Conservation (phyloP, 768 basidiomycete genomes). For the Phylloporus arenicola region DNA sequence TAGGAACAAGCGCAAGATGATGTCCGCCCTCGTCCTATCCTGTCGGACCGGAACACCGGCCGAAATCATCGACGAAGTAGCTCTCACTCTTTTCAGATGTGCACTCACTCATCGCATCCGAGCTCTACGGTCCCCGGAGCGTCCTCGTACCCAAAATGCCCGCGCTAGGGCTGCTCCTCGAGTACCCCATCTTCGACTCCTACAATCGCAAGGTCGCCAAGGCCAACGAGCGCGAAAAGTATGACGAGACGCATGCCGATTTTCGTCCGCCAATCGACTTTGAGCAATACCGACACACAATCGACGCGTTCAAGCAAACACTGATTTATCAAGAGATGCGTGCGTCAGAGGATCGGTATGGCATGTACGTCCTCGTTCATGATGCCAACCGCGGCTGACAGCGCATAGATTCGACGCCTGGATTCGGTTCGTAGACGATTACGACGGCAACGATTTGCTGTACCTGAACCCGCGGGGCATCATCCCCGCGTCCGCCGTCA, state of each 20-base stretch:
- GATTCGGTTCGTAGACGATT: slow-evolving; percentile 71
- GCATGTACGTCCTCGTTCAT: slow-evolving; percentile 50
- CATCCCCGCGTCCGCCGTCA: slow-evolving; percentile 66
- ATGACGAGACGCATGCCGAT: slow-evolving; percentile 49
- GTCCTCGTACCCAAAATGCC: slow-evolving; percentile 96
- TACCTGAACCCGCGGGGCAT: slow-evolving; percentile 75
- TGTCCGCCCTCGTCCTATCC: slow-evolving; percentile 74
- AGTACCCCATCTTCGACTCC: slow-evolving; percentile 75
- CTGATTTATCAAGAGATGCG: slow-evolving; percentile 88
- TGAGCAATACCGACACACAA: slow-evolving; percentile 55
- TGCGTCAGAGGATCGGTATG: slow-evolving; percentile 70
- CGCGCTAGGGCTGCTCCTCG: slow-evolving; percentile 85
- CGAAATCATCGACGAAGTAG: slow-evolving; percentile 68
- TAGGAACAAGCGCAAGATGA: slow-evolving; percentile 86
- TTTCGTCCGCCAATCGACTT: slow-evolving; percentile 74
- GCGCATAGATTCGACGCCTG: slow-evolving; percentile 71
- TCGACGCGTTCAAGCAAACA: slow-evolving; percentile 78
- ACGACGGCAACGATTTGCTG: slow-evolving; percentile 69
- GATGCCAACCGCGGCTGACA: background rate
- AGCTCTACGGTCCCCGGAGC: slow-evolving; percentile 72
- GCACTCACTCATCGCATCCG: background rate
- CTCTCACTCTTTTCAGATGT: background rate
- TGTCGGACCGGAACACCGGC: slow-evolving; percentile 73
- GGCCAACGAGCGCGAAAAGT: slow-evolving; percentile 38
- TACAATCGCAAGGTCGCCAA: slow-evolving; percentile 59